Conservation (phyloP, 345 rosid species). For the Durio zibethinus region DNA sequence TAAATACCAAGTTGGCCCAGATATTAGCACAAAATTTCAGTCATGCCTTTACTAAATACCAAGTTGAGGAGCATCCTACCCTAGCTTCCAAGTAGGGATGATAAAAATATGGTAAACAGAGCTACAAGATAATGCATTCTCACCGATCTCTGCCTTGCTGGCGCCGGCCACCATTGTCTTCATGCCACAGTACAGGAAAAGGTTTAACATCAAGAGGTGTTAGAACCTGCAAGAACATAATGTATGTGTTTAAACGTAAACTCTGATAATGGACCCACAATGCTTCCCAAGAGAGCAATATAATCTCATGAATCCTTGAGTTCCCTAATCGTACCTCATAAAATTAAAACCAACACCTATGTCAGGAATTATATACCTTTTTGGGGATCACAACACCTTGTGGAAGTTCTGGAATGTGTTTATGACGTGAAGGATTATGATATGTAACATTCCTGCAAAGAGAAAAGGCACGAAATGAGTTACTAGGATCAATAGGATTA, state of each 20-base stretch:
- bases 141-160: slow-evolving; percentile 85
- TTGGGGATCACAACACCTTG: slow-evolving; percentile 60
- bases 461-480: not conserved
- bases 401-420: slow-evolving; percentile 77
- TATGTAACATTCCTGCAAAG: slow-evolving; percentile 66
- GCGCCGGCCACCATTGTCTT: slow-evolving; percentile 68
- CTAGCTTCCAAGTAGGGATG: not conserved
- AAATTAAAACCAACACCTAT: not conserved
- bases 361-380: slow-evolving; percentile 44
- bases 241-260: not conserved
- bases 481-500: slow-evolving; percentile 12
- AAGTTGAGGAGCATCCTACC: not conserved
- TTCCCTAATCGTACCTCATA: not conserved
- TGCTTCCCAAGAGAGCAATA: not conserved
- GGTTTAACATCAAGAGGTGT: slow-evolving; percentile 75
- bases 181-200: slow-evolving; percentile 86
- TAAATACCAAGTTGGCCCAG: not conserved
- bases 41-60: not conserved
- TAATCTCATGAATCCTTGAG: not conserved
- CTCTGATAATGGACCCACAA: not conserved
- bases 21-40: not conserved
- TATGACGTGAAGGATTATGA: slow-evolving; percentile 48
- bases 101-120: not conserved
- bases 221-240: slow-evolving; percentile 51
- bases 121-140: not conserved